Evolutionary conservation across 2,329 filamentous ascomycete genomes (phyloP).

Genomic region (Stylonectria norvegica): DNA sequence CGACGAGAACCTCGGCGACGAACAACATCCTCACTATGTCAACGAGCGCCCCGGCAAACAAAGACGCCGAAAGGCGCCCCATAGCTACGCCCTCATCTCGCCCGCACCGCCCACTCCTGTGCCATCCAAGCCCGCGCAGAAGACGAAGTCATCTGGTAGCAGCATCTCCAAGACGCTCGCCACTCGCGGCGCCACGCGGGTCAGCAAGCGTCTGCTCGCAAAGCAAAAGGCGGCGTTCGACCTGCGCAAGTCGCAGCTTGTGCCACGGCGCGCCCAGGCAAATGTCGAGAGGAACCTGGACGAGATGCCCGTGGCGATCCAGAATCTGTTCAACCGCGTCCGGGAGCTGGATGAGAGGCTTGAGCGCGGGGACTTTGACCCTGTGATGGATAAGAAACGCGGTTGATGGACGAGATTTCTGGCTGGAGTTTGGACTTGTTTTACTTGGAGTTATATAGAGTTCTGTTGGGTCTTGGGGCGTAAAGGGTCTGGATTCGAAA

Average conservation of each 20-base stretch:
- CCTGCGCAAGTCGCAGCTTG: not conserved
- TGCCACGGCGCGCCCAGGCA: not conserved
- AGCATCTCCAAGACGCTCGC: not conserved
- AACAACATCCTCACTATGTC: too few relatives aligned
- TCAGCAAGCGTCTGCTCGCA: constrained; percentile 7
- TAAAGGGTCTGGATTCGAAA: not conserved
- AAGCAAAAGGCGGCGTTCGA: not conserved
- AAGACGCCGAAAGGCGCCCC: too few relatives aligned
- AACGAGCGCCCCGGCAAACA: too few relatives aligned
- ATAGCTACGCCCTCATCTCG: too few relatives aligned
- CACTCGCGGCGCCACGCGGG: not conserved
- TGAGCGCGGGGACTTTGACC: not conserved
- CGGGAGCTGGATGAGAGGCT: constrained; percentile 13
- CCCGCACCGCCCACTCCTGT: not conserved
- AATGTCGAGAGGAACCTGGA: constrained; percentile 6
- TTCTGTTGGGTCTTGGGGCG: not conserved
- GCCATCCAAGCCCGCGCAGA: too few relatives aligned
- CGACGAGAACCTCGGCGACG: too few relatives aligned
- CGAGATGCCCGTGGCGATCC: constrained; percentile 19
- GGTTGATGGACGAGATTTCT: not conserved
- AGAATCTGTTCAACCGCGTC: constrained; percentile 15
- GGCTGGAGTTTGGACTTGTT: not conserved
- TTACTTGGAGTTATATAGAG: not conserved
- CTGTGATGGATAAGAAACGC: not conserved
- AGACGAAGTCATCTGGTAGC: not conserved